Base-by-base conservation (phyloP, 441 rosid genomes). In the Adansonia rubrostipa region DNA sequence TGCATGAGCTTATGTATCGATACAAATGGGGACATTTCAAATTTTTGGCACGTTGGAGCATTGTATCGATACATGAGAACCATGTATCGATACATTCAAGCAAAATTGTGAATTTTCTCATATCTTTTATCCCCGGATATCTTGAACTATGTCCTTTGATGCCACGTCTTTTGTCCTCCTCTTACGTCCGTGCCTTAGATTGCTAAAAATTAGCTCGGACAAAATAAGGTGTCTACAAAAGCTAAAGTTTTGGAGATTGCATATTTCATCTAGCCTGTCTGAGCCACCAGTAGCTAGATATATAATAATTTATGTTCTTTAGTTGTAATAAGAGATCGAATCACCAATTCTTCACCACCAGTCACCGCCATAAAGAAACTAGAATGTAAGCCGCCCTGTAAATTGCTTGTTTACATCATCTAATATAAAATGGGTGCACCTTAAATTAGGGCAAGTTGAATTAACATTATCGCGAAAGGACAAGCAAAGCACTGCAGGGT, bases 211-310 rank as follows among this genome's bases (percentile, higher is more conserved):
- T 33, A 33, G 36, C 4, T 33, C 36, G 36, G 0, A 33, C 4
- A 33, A 33, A 33, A 33, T 33, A 33, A 33, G 4, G 4, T 33
- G 0, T 33, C 4, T 33, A 33, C 4, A 33, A 33, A 33, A 33
- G 36, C 91, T 60, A 82, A 65, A 47, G 77, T 79, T 15, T 77
- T 92, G 75, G 97, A 92, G 86, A 80, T 88, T 54, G 85, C 88
- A 10, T 84, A 91, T 81, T 91, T 92, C 74, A 68, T 74, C 47
- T 83, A 83, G 69, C 74, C 40, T 60, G 36, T 36, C 40, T 14
- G 71, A 22, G 54, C 44, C 36, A 33, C 53, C 1, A 7, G 2
- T 0, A 60, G 50, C 19, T 15, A 45, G 4, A 17, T 51, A 14
- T 48, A 15, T 51, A 8, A 24, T 22, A 14, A 60, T 4, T 22